phyloP scores from a whole-genome alignment of 495 filamentous ascomycete genomes.

The Parathielavia hyrcaniae region DNA sequence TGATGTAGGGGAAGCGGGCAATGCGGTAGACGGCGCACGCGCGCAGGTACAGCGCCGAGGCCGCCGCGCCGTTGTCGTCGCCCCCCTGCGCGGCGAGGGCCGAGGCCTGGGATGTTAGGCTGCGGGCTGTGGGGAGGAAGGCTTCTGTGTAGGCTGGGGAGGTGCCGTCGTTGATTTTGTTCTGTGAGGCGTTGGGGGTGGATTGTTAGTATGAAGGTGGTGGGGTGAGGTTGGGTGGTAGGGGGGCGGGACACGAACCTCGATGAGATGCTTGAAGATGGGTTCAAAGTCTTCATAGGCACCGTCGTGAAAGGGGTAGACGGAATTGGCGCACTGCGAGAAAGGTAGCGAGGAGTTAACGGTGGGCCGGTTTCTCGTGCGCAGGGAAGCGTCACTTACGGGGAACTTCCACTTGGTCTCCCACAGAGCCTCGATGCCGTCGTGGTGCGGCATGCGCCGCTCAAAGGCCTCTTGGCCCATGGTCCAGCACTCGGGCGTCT shows the following conservation, averaged over 20 bases:
- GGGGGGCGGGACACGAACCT: conserved; percentile 31
- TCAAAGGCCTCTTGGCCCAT: conserved; percentile 41
- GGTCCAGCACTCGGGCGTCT: conserved; percentile 25
- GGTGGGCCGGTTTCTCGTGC: neutral
- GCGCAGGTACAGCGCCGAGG: conserved; percentile 60
- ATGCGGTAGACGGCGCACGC: conserved; percentile 69
- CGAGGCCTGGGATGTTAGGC: conserved; percentile 47
- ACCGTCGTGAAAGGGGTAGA: conserved; percentile 79
- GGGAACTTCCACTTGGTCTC: conserved; percentile 74
- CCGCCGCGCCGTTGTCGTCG: conserved; percentile 39
- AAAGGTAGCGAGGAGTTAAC: neutral
- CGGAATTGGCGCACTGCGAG: conserved; percentile 49
- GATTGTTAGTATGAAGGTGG: neutral
- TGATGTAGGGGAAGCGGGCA: conserved; percentile 64
- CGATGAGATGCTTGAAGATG: conserved; percentile 59
- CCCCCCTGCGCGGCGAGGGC: conserved; percentile 33
- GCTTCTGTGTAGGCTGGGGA: conserved; percentile 56
- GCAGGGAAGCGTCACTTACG: conserved; percentile 33
- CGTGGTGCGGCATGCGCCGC: conserved; percentile 53
- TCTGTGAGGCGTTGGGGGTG: conserved; percentile 33
- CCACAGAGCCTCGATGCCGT: conserved; percentile 69
- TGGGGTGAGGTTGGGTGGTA: neutral
- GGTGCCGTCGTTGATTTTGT: conserved; percentile 57
- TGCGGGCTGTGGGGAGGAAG: conserved; percentile 54
- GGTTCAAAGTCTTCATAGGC: conserved; percentile 63